Base-by-base conservation (phyloP, 2,329 filamentous ascomycete genomes). In the Teratosphaeria gauchensis region DNA sequence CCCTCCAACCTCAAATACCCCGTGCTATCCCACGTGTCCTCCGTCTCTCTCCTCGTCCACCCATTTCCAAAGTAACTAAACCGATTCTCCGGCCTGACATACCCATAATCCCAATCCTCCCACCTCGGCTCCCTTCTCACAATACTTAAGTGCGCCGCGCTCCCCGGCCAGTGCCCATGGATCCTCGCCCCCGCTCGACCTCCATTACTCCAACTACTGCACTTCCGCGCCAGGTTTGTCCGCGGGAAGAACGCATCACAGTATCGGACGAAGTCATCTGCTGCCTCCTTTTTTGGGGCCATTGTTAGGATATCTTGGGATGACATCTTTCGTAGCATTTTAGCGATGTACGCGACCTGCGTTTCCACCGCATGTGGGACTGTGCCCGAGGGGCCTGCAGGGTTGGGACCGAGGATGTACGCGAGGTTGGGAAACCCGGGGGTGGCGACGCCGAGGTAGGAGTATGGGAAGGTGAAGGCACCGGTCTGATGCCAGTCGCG, bases 401-500 rank as follows among this genome's bases (percentile, higher is more conserved):
- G 56, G 28, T 64, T 63, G 0, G 61, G 62, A 58, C 51, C 56
- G 1, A 42, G 58, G 46, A 67, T 62, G 59, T 66, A 66, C 55
- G 65, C 67, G 59, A 67, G 69, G 55, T 69, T 69, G 19, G 68
- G 68, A 46, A 69, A 67, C 3, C 56, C 56, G 6, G 58, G n/a
- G 12, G 58, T 55, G 8, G 48, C 54, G 28, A 59, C 46, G n/a
- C 55, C 56, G 55, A 59, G 55, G 51, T 55, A 59, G 38, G 60
- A 61, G 56, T 64, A 63, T 30, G 67, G 69, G 58, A 62, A 64
- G 54, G 58, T 73, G 65, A 56, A 68, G 54, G 54, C 67, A 58
- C 75, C 75, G 72, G 65, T 73, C 67, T 24, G 69, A 46, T 21
- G 62, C 59, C 24, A 78, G 57, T 51, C 71, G 38, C 56, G 55